These are phyloP conservation scores for Porogramme epimiltina DNA, from an alignment of 1,284 basidiomycete species.

Conservation along the genomic window DNA sequence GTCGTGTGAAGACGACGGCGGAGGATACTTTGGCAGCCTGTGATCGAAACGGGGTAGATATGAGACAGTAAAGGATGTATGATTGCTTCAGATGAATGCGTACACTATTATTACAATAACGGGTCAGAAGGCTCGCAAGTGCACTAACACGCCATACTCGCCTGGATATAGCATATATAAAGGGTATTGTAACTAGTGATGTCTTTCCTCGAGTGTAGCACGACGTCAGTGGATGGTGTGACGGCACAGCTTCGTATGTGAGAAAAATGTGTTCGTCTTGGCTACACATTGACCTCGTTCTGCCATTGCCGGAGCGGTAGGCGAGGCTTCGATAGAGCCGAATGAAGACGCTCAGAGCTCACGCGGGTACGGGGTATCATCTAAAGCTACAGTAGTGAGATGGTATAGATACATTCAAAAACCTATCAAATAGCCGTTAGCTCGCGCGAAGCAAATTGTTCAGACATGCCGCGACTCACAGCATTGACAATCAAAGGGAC, in stretches of 20 bases:
- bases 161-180: neutral
- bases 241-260: slow-evolving; percentile 16
- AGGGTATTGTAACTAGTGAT: neutral
- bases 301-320: slow-evolving; percentile 33
- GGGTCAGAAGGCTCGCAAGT: too few species aligned
- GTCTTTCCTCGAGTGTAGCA: slow-evolving; percentile 24
- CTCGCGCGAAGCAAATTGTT: neutral
- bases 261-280: slow-evolving; percentile 14
- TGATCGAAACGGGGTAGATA: neutral
- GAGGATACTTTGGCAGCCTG: slow-evolving; percentile 22
- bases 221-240: slow-evolving; percentile 14
- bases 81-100: too few species aligned
- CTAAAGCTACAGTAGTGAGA: slow-evolving; percentile 11
- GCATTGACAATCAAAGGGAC: slow-evolving; percentile 37
- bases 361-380: slow-evolving; percentile 27
- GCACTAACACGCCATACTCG: neutral
- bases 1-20: slow-evolving; percentile 13
- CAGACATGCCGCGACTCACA: slow-evolving; percentile 24
- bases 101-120: neutral
- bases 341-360: neutral
- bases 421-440: slow-evolving; percentile 37
- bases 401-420: slow-evolving; percentile 38
- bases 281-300: slow-evolving; percentile 28
- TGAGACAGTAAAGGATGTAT: neutral
- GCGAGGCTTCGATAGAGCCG: slow-evolving; percentile 74